Evolutionary conservation across 2,329 filamentous ascomycete genomes (phyloP).

Genomic region (Blumeria hordei): DNA sequence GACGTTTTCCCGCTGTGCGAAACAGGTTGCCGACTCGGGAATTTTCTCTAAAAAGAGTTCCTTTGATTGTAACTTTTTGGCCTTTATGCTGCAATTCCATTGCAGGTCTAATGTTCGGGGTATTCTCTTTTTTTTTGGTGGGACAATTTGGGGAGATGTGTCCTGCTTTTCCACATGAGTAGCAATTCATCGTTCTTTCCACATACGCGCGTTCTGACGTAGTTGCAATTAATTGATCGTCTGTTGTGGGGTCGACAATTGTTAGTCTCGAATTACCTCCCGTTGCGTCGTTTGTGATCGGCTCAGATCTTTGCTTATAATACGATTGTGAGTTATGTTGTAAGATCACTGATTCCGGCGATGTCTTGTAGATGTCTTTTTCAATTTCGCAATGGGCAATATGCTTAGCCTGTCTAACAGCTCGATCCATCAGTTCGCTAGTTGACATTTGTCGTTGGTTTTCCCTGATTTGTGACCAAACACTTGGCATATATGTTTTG

Average conservation of each 20-base stretch:
- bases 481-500: neutral
- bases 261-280: neutral
- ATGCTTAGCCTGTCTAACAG: neutral
- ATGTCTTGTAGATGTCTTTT: neutral
- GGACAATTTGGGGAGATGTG: neutral
- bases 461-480: neutral
- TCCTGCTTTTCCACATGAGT: neutral
- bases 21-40: neutral
- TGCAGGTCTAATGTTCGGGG: neutral
- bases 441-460: neutral
- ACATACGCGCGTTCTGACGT: neutral
- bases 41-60: neutral
- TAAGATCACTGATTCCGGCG: neutral
- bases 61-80: neutral
- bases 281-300: neutral
- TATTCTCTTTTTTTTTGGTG: neutral
- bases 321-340: neutral
- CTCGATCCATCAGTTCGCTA: neutral
- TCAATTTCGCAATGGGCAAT: neutral
- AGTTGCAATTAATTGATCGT: neutral
- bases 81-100: neutral
- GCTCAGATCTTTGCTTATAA: neutral
- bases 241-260: neutral
- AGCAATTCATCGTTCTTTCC: neutral
- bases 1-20: neutral